Conservation (phyloP, 2,329 filamentous ascomycete genomes). For the Diaporthe sp. region DNA sequence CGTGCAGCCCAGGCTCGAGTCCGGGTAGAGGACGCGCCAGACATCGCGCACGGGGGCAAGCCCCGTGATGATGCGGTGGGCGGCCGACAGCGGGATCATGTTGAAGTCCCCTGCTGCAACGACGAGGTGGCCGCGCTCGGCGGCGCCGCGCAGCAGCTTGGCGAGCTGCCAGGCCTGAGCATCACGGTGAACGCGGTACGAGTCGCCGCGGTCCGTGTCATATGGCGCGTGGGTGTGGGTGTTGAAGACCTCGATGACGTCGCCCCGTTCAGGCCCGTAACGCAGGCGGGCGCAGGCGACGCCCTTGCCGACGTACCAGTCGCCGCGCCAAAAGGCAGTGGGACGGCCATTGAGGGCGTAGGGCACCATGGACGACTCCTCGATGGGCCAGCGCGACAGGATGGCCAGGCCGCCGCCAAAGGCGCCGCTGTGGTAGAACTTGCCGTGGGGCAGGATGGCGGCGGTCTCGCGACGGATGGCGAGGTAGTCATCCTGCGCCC, state of each 20-base stretch:
- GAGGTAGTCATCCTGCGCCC: slow-evolving; percentile 87
- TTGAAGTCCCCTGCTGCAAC: slow-evolving; percentile 95
- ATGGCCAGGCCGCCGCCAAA: slow-evolving; percentile 93
- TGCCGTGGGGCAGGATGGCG: slow-evolving; percentile 85
- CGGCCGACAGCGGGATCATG: slow-evolving; percentile 89
- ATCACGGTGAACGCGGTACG: slow-evolving; percentile 90
- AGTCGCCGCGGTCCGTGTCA: slow-evolving; percentile 79
- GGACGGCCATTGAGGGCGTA: slow-evolving; percentile 96
- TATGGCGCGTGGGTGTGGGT: slow-evolving; percentile 95
- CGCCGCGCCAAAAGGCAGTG: slow-evolving; percentile 92
- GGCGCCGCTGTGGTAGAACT: slow-evolving; percentile 92
- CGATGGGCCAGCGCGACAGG: slow-evolving; percentile 91
- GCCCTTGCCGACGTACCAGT: slow-evolving; percentile 97
- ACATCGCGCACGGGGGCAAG: slow-evolving; percentile 84
- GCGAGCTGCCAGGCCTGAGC: slow-evolving; percentile 96
- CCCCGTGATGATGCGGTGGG: slow-evolving; percentile 85
- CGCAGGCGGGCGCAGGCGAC: slow-evolving; percentile 87
- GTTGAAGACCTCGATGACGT: slow-evolving; percentile 90
- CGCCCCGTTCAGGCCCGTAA: slow-evolving; percentile 72
- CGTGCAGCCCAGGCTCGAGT: slow-evolving; percentile 84
- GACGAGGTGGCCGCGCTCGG: slow-evolving; percentile 85
- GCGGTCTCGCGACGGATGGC: slow-evolving; percentile 80
- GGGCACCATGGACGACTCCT: slow-evolving; percentile 85
- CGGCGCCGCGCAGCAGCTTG: slow-evolving; percentile 87
- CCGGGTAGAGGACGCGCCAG: slow-evolving; percentile 87